Base-by-base conservation (phyloP, 495 filamentous ascomycete genomes). In the Neurospora sp. region DNA sequence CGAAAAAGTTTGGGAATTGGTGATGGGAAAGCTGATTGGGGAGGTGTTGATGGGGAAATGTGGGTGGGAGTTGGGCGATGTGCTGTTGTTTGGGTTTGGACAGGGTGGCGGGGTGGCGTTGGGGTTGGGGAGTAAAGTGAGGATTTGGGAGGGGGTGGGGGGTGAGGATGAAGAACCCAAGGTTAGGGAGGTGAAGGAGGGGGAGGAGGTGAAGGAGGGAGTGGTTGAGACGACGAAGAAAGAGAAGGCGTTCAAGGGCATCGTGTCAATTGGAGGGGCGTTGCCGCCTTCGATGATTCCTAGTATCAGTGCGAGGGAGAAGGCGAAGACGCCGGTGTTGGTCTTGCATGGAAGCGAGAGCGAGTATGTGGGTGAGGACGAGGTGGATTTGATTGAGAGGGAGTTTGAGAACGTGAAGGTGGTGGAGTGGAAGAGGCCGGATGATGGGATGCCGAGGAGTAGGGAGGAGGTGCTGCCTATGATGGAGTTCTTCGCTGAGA, bases 381-480 rank as follows among this genome's bases (percentile, higher is more conserved):
- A 87, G 38, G 86, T 93, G 42, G 84, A 87, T 8, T 79, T 86
- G 74, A 79, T 93, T 40, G 90, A 90, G 79, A 83, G 84, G 41
- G 86, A 87, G 42, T 99, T 97, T 82, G 84, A 87, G 75, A 85
- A 87, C 76, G 89, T 95, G 17, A 88, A 92, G 81, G 83, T 94
- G 73, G 88, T 89, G 70, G 87, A 88, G 77, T 99, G 96, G 92
- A 80, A 75, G 73, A 88, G 89, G 79, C 77, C 76, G 14, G 92
- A 91, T 10, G 96, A 98, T 84, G 87, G 87, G 9, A 97, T 98
- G 96, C 92, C 94, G 31, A 81, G 83, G 73, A 93, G 84, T 79
- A 83, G 90, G 70, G 94, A 97, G 27, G 95, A 99, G 86, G 93
- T 96, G 89, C 73, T 93, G 74, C 95, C 96, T 3, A 88, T 98